phyloP scores from a whole-genome alignment of 2,329 filamentous ascomycete species.

The Nemania sp. region DNA sequence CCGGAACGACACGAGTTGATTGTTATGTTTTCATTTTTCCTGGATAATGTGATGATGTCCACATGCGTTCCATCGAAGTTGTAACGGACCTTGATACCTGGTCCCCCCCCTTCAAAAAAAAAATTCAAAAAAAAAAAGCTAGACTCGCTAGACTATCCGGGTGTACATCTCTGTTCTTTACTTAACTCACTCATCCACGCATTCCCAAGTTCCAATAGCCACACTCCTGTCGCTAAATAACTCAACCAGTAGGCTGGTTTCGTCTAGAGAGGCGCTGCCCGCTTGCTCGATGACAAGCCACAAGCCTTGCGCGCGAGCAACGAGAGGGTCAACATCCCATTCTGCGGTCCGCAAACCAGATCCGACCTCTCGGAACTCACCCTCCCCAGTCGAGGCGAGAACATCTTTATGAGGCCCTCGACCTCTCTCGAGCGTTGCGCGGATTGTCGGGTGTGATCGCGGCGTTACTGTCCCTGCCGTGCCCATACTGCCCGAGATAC shows the following conservation, averaged over 20 bases:
- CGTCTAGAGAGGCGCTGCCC: constrained; percentile 47
- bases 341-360: constrained; percentile 68
- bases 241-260: constrained; percentile 56
- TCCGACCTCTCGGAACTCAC: constrained; percentile 72
- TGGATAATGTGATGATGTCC: too few relatives aligned
- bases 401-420: constrained; percentile 69
- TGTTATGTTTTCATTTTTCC: too few relatives aligned
- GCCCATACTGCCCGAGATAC: constrained; percentile 18
- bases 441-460: constrained; percentile 51
- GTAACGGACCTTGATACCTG: too few relatives aligned
- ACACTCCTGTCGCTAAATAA: constrained; percentile 56
- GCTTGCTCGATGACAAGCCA: constrained; percentile 85
- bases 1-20: too few relatives aligned
- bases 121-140: too few relatives aligned
- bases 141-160: neutral
- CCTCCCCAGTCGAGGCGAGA: constrained; percentile 67
- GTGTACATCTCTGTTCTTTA: neutral
- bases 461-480: constrained; percentile 35
- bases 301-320: constrained; percentile 54
- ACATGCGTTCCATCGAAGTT: too few relatives aligned
- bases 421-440: constrained; percentile 74
- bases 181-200: constrained; percentile 4
- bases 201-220: constrained; percentile 50
- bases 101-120: too few relatives aligned
- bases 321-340: constrained; percentile 73